Evolutionary conservation across 805 yeast genomes (phyloP).

Genomic region (Trichomonascus vanleenenianus): DNA sequence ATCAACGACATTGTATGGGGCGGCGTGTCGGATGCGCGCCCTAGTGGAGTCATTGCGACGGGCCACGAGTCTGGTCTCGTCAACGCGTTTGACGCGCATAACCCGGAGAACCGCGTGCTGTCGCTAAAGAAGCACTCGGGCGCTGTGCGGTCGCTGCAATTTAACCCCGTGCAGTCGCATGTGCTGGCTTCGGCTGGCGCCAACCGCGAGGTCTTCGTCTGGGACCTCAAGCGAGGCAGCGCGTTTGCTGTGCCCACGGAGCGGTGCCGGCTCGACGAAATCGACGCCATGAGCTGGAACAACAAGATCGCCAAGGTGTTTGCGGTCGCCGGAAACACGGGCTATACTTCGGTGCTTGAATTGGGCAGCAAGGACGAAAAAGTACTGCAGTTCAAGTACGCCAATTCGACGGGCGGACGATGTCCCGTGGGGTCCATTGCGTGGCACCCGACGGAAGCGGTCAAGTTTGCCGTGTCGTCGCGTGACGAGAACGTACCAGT

Average conservation of each 20-base stretch:
- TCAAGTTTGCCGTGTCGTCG: slow-evolving; percentile 81
- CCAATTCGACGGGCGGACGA: slow-evolving; percentile 37
- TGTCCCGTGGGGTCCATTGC: slow-evolving; percentile 74
- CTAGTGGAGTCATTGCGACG: slow-evolving; percentile 65
- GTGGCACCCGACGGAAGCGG: slow-evolving; percentile 91
- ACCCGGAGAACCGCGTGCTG: slow-evolving; percentile 26
- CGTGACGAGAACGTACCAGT: slow-evolving; percentile 74
- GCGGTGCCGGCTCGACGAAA: slow-evolving; percentile 77
- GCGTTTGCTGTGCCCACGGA: slow-evolving; percentile 31
- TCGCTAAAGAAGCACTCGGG: slow-evolving; percentile 55
- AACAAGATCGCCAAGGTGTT: slow-evolving; percentile 73
- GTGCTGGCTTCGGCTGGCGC: slow-evolving; percentile 81
- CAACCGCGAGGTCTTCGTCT: slow-evolving; percentile 80
- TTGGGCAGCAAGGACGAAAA: slow-evolving; percentile 77
- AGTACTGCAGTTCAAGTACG: slow-evolving; percentile 74
- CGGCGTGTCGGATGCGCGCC: slow-evolving; percentile 39
- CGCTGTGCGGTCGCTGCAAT: slow-evolving; percentile 63
- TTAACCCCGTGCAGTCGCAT: slow-evolving; percentile 66
- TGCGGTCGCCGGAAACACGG: slow-evolving; percentile 81
- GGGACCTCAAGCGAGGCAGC: slow-evolving; percentile 65
- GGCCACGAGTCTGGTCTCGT: slow-evolving; percentile 80
- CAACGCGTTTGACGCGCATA: slow-evolving; percentile 65
- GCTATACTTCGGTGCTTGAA: slow-evolving; percentile 92
- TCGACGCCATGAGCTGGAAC: slow-evolving; percentile 85
- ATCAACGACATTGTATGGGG: slow-evolving; percentile 87